Evolutionary conservation across 208 protist species (phyloP), one percentile per base, ranked within the genome.

Genomic region (Acanthamoeba castellanii): DNA sequence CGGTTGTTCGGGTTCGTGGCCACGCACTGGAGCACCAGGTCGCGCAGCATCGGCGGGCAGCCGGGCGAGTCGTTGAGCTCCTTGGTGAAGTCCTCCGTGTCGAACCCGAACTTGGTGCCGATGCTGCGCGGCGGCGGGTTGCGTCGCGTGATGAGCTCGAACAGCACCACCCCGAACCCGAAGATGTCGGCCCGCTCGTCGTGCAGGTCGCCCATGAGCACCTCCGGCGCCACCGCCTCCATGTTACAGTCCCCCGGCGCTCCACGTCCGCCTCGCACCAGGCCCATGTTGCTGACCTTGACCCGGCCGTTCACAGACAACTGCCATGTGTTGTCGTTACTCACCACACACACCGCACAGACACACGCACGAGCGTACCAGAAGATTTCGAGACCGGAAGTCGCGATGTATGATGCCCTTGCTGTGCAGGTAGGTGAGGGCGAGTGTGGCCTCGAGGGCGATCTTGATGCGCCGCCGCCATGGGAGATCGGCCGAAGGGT

Each of bases 151-250:
- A 92, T 74, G 18, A 92, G 37, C 37, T 92, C 87, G 50, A 57
- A 76, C 8, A 92, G 87, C 18, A 92, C 87, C 3, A 92, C 57
- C 11, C 94, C 94, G 30, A 84, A 92, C 52, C 57, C 37, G 55
- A 95, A 95, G n/a, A 95, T 55, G 82, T 95, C 94, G 27, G 94
- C 78, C 18, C 47, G 22, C 34, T 18, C 32, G 14, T 81, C 85
- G 85, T 95, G 42, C 55, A 5, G 52, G 30, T 93, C 52, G 22
- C 84, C 70, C 37, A 93, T 59, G 30, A 25, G n/a, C 20, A 89
- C 50, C 82, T 95, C 94, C 1, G 94, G 94, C 0, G 94, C 82
- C 18, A 85, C 76, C 13, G 45, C 34, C 30, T 85, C 76, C 27
- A 85, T 50, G 47, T 57, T 59, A 34, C 30, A 57, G 47, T 85